Evolutionary conservation across 2,329 filamentous ascomycete species (phyloP), one percentile per base, ranked within the genome.

Genomic region (Pseudopyricularia javanii): DNA sequence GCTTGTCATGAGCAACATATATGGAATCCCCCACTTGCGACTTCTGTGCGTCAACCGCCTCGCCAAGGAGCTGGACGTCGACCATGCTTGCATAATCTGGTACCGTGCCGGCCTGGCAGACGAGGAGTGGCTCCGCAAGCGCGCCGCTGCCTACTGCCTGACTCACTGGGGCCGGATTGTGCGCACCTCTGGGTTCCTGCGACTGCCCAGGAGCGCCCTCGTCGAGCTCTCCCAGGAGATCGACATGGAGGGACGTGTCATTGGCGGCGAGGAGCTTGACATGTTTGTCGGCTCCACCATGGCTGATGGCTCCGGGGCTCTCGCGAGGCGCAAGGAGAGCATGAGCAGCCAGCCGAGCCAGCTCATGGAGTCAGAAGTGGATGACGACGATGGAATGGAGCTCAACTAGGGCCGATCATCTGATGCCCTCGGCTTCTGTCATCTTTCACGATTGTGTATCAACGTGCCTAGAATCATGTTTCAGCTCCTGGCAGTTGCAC

Each of bases 1-100:
- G 67, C 78, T 98, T 3, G 91, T 98, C 58, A 94, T 98, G 88
- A 90, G 90, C 45, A 96, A 97, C 66, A 88, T 97, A 48, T 98
- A 98, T 70, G 91, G 96, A 64, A 94, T 98, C 72, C 91, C 91
- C 1, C 89, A 93, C 59, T 80, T 98, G 24, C 86, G 91, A 20
- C 79, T 95, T 7, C 76, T 97, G 1, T 96, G 91, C 65, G 87
- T 97, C 53, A 91, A 95, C 64, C 82, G 93, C 8, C 77, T 98
- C 3, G 85, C 87, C 53, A 86, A 88, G 56, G 93, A 98, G 64
- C 79, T 98, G 3, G 91, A 97, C 64, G 86, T 97, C 37, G 88
- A 95, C 55, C 90, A 96, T 63, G 91, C 91, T 3, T 95, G 93
- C 58, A 85, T 94, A 59, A 91, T 95, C 54, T 98, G 94, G 90